These are phyloP conservation scores for Miscanthus lutarioriparius DNA, from an alignment of 176 grass and related monocot genomes.

Conservation along the genomic window DNA sequence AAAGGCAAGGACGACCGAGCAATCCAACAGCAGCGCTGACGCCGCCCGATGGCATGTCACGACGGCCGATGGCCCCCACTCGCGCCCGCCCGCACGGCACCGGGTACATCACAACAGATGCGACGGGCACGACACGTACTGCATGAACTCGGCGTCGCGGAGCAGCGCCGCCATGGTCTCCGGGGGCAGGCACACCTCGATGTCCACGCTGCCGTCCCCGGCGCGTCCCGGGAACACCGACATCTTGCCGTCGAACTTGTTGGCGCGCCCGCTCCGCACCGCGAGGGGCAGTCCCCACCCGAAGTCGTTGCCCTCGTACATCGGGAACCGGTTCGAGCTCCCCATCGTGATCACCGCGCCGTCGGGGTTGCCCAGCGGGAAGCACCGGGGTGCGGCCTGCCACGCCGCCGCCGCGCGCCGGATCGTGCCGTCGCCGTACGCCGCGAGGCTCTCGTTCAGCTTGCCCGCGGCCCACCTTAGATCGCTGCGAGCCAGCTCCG, in stretches of 20 bases:
- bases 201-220: slow-evolving; percentile 75
- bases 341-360: slow-evolving; percentile 93
- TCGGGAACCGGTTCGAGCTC: slow-evolving; percentile 92
- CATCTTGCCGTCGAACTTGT: slow-evolving; percentile 99
- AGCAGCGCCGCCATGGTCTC: slow-evolving; percentile 91
- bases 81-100: slow-evolving; percentile 5
- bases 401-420: slow-evolving; percentile 54
- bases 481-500: slow-evolving; percentile 59
- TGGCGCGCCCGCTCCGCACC: slow-evolving; percentile 81
- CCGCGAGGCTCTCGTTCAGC: slow-evolving; percentile 62
- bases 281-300: slow-evolving; percentile 81
- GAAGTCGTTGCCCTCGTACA: slow-evolving; percentile 95
- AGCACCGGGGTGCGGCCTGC: slow-evolving; percentile 81
- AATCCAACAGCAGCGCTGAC: neutral
- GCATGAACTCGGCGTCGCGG: slow-evolving; percentile 88
- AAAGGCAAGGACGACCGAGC: slow-evolving; percentile 23
- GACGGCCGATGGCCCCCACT: slow-evolving; percentile 6
- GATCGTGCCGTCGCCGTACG: slow-evolving; percentile 58
- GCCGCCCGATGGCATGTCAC: neutral
- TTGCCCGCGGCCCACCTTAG: slow-evolving; percentile 59
- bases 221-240: slow-evolving; percentile 74
- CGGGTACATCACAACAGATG: slow-evolving; percentile 36
- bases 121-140: slow-evolving; percentile 64
- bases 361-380: slow-evolving; percentile 94
- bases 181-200: slow-evolving; percentile 91